phyloP scores from a whole-genome alignment of 2,329 filamentous ascomycete genomes.

The Diatrype stigma region DNA sequence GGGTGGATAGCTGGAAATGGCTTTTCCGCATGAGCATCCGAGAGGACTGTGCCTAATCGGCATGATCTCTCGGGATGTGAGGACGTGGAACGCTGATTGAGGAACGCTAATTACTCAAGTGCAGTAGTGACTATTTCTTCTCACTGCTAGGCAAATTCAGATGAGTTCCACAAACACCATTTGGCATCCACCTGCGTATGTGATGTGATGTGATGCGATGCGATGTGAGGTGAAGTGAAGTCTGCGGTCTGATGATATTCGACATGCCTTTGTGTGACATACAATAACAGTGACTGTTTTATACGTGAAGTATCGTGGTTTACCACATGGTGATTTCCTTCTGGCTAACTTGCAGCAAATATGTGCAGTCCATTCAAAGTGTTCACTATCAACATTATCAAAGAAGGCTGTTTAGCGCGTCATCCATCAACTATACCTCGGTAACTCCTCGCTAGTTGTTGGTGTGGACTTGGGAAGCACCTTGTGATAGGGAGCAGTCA shows the following conservation, averaged over 20 bases:
- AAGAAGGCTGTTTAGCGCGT: too few species aligned
- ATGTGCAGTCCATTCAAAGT: too few species aligned
- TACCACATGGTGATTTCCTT: too few species aligned
- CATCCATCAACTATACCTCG: too few species aligned
- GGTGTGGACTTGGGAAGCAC: too few species aligned
- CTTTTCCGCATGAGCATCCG: conserved; percentile 53
- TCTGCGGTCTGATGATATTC: not conserved
- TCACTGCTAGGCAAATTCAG: conserved; percentile 59
- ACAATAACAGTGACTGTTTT: too few species aligned
- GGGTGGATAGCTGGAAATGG: conserved; percentile 57
- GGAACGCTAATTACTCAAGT: conserved; percentile 58
- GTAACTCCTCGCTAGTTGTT: too few species aligned
- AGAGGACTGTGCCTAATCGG: conserved; percentile 28
- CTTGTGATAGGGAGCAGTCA: too few species aligned
- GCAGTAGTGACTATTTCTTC: conserved; percentile 46
- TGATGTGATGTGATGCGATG: not conserved
- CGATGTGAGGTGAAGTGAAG: not conserved
- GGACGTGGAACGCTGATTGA: conserved; percentile 61
- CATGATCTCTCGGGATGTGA: conserved; percentile 38
- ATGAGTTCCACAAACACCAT: conserved; percentile 45
- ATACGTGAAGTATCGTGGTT: too few species aligned
- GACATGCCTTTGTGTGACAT: conserved; percentile 3
- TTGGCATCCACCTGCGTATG: not conserved
- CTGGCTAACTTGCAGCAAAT: too few species aligned
- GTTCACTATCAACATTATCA: too few species aligned